These are phyloP conservation scores for Aphanomyces invadans DNA, from an alignment of 352 stramenopile species.

Conservation along the genomic window DNA sequence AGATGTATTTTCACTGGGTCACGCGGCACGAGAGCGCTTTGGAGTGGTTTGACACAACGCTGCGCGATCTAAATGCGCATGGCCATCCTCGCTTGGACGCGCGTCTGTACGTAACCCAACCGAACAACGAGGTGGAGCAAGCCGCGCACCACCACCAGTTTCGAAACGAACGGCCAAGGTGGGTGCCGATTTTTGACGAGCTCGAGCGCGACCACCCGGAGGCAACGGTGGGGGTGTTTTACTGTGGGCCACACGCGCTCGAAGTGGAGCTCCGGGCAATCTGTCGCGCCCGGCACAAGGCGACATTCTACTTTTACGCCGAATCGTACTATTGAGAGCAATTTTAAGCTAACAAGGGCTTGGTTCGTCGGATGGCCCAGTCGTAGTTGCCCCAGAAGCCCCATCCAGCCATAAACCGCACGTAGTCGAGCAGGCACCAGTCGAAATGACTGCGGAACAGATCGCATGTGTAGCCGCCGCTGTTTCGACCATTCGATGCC, in stretches of 20 bases:
- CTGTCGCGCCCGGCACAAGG: not conserved
- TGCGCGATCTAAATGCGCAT: constrained; percentile 26
- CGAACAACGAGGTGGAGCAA: not conserved
- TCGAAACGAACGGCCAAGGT: not conserved
- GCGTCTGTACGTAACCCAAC: not conserved
- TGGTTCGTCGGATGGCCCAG: constrained; percentile 16
- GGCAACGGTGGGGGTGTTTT: not conserved
- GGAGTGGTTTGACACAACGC: constrained; percentile 69
- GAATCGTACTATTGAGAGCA: not conserved
- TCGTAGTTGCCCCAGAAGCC: constrained; percentile 25
- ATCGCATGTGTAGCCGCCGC: constrained; percentile 5
- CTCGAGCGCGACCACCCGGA: not conserved
- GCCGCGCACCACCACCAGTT: not conserved
- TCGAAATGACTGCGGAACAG: constrained; percentile 13
- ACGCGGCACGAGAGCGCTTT: constrained; percentile 66
- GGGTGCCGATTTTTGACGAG: not conserved
- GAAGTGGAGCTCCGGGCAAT: not conserved
- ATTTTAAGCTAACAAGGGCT: constrained; percentile 1
- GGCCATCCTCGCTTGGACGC: not conserved
- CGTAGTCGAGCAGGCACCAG: constrained; percentile 23
- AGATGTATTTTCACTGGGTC: constrained; percentile 82
- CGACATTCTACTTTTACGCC: not conserved
- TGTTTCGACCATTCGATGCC: not conserved
- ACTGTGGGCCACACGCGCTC: not conserved
- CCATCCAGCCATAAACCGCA: constrained; percentile 24